Percentiles rank a stretch among this genome's conserved stretches.
Evolutionary conservation across 2,329 filamentous ascomycete species (phyloP).

Genomic region (Fusarium newnesense): DNA sequence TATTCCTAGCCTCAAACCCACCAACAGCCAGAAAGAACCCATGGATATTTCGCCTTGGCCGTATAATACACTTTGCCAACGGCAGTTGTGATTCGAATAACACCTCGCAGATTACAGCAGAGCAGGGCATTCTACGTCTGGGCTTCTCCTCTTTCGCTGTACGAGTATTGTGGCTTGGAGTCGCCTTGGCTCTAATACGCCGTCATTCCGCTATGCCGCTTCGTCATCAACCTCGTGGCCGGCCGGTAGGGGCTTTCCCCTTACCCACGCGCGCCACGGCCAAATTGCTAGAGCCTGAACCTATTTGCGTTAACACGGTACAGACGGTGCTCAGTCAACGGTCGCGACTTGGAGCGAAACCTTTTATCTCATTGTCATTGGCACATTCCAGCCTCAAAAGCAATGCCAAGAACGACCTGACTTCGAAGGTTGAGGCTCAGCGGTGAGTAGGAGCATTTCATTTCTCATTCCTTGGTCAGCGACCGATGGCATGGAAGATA

Average conservation of each 20-base stretch:
- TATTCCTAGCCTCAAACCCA: conserved; percentile 29
- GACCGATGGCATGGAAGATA: background rate
- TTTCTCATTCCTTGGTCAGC: conserved; percentile 23
- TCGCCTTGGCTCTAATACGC: conserved; percentile 19
- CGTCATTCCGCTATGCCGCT: conserved; percentile 30
- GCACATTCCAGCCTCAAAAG: background rate
- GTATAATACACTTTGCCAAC: conserved; percentile 23
- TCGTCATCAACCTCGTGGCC: conserved; percentile 37
- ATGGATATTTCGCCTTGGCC: conserved; percentile 19
- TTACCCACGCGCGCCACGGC: conserved; percentile 33
- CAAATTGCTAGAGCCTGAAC: conserved; percentile 4
- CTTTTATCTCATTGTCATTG: conserved; percentile 6
- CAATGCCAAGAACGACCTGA: conserved; percentile 20
- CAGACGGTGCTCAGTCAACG: conserved; percentile 12
- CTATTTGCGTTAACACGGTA: conserved; percentile 4
- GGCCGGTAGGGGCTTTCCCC: conserved; percentile 27
- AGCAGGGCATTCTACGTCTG: background rate
- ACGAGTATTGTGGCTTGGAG: conserved; percentile 26
- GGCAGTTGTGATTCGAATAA: conserved; percentile 12
- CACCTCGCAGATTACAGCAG: background rate
- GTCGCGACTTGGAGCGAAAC: background rate
- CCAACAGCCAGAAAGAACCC: conserved; percentile 20
- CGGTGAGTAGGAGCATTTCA: conserved; percentile 2
- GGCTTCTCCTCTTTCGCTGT: background rate
- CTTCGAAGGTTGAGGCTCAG: conserved; percentile 30